Percentiles rank a stretch among this genome's conserved stretches.
These are phyloP conservation scores for Gypsophila paniculata DNA, from an alignment of 179 eudicot species.

Conservation along the genomic window DNA sequence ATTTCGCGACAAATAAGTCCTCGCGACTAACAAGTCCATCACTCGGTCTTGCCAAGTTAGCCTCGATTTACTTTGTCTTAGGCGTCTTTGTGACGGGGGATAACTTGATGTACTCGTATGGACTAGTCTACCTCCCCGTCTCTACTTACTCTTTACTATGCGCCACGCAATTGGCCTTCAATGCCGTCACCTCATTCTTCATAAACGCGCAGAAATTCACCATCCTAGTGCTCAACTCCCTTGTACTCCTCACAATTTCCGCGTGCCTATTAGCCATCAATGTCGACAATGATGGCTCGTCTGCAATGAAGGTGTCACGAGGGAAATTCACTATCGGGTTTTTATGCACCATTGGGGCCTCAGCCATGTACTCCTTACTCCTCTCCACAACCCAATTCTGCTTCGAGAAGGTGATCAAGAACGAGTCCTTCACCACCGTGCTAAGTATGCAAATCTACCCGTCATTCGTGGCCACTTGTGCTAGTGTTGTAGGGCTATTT, in stretches of 20 bases:
- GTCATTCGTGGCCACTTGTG: conserved; percentile 37
- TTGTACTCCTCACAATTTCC: conserved; percentile 57
- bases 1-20: not conserved
- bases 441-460: conserved; percentile 44
- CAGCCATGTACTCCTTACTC: conserved; percentile 42
- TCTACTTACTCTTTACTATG: conserved; percentile 67
- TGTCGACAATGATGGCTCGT: not conserved
- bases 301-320: conserved; percentile 13
- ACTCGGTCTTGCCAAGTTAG: not conserved
- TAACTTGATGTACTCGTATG: conserved; percentile 51
- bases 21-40: conserved; percentile 15
- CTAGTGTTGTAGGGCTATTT: conserved; percentile 48
- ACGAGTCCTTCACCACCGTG: conserved; percentile 28
- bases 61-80: conserved; percentile 31
- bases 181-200: conserved; percentile 55
- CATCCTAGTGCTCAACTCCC: conserved; percentile 45
- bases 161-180: conserved; percentile 64
- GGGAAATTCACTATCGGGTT: conserved; percentile 43
- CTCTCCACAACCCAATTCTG: conserved; percentile 48
- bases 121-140: conserved; percentile 61
- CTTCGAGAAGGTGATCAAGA: conserved; percentile 48
- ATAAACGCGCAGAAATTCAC: conserved; percentile 67
- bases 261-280: conserved; percentile 52
- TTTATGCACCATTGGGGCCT: conserved; percentile 57
- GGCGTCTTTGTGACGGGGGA: conserved; percentile 47